Percentiles rank a stretch among this genome's conserved stretches.
Evolutionary conservation across 345 rosid species (phyloP).

Genomic region (Arabidopsis suecica): DNA sequence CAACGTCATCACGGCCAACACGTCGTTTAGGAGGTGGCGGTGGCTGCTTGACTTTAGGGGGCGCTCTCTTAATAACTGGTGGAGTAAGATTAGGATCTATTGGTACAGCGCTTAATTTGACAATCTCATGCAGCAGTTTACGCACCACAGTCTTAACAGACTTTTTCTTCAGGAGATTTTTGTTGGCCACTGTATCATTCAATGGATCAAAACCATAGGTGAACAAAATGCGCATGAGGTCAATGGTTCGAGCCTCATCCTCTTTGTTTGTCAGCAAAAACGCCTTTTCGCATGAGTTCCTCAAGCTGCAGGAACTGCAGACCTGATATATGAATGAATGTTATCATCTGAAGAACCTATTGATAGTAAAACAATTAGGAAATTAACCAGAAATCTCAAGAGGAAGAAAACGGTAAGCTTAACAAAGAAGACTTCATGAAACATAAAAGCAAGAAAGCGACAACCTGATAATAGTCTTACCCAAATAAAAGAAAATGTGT

Average conservation of each 20-base stretch:
- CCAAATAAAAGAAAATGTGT: constrained; percentile 1
- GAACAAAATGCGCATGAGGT: constrained; percentile 79
- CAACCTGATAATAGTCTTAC: background rate
- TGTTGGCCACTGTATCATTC: constrained; percentile 62
- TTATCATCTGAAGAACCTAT: constrained; percentile 37
- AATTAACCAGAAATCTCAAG: constrained; percentile 3
- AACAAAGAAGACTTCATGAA: constrained; percentile 12
- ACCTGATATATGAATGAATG: constrained; percentile 60
- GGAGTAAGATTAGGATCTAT: constrained; percentile 96
- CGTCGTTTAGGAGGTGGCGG: constrained; percentile 91
- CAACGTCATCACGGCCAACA: constrained; percentile 95
- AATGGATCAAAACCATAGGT: constrained; percentile 77
- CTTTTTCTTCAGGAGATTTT: constrained; percentile 71
- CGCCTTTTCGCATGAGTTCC: constrained; percentile 85
- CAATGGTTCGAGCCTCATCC: constrained; percentile 92
- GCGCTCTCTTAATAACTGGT: constrained; percentile 82
- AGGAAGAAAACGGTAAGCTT: background rate
- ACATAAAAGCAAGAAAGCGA: constrained; percentile 6
- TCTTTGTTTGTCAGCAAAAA: constrained; percentile 87
- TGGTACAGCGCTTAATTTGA: constrained; percentile 87
- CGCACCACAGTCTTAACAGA: constrained; percentile 79
- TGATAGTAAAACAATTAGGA: constrained; percentile 26
- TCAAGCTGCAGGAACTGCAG: constrained; percentile 92
- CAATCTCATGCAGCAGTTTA: constrained; percentile 85
- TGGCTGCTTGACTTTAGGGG: constrained; percentile 96